These are phyloP conservation scores for Pneumocystis canis DNA, from an alignment of 1,139 yeast genomes.

Conservation along the genomic window DNA sequence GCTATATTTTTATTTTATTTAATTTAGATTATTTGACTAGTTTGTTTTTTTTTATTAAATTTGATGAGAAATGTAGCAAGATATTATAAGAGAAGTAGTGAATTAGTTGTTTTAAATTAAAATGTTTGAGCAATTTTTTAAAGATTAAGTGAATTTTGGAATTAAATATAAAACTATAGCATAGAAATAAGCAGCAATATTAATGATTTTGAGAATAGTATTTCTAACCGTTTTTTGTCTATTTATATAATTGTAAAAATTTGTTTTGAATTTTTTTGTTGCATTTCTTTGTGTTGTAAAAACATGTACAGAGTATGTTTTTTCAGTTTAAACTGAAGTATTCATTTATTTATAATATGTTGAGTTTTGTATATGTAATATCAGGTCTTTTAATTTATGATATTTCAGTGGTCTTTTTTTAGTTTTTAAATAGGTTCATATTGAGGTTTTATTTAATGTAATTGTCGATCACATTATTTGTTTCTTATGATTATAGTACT, in stretches of 20 bases:
- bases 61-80: no score
- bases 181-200: not conserved
- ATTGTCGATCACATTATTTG: slow-evolving; percentile 5
- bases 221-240: not conserved
- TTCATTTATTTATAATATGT: not conserved
- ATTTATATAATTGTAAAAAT: not conserved
- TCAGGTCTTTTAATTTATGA: not conserved
- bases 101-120: no score
- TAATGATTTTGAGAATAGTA: not conserved
- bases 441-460: slow-evolving; percentile 2
- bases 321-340: not conserved
- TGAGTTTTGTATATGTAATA: not conserved
- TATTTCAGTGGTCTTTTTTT: not conserved
- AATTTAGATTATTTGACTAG: no score
- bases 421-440: not conserved
- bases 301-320: not conserved
- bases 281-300: not conserved
- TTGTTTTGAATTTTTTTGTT: not conserved
- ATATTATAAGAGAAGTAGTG: no score
- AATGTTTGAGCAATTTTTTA: not conserved
- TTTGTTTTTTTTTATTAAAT: no score
- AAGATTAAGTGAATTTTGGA: not conserved
- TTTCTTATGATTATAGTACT: not conserved
- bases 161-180: not conserved
- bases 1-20: no score